phyloP scores from a whole-genome alignment of 495 filamentous ascomycete genomes.

The Cercophora sp. region DNA sequence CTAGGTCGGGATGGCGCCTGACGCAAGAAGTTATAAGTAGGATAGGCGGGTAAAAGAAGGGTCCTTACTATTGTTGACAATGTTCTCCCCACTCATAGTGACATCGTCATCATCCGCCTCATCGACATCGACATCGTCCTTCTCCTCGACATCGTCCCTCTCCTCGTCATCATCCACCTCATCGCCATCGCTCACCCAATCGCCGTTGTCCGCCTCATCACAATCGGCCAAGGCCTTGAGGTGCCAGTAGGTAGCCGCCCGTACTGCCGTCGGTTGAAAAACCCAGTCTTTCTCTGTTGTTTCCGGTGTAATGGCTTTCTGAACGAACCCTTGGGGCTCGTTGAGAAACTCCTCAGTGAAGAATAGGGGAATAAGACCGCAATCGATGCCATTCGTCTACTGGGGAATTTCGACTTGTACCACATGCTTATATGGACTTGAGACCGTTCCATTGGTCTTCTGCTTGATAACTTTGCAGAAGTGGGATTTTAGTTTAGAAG shows the following conservation, averaged over 20 bases:
- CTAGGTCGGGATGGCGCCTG: constrained; percentile 4
- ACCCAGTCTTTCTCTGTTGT: background rate
- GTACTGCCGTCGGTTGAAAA: background rate
- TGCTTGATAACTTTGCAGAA: constrained; percentile 7
- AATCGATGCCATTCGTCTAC: constrained; percentile 6
- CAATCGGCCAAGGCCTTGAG: background rate
- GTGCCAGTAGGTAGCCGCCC: background rate
- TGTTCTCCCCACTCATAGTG: constrained; percentile 5
- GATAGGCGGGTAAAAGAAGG: constrained; percentile 1
- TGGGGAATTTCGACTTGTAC: constrained; percentile 9
- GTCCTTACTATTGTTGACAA: constrained; percentile 9
- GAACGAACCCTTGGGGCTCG: constrained; percentile 1
- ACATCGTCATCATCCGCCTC: constrained; percentile 5
- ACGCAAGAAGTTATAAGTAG: constrained; percentile 2
- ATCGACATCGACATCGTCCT: background rate
- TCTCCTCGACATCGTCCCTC: background rate
- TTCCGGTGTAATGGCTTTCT: constrained; percentile 5
- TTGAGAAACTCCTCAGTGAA: constrained; percentile 4
- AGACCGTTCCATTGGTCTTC: background rate
- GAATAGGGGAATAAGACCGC: constrained; percentile 3
- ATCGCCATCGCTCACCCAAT: constrained; percentile 4
- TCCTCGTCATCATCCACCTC: background rate
- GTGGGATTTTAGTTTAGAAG: background rate
- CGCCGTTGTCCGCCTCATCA: constrained; percentile 1
- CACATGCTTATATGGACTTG: background rate